Conservation (phyloP, 2,329 filamentous ascomycete species). For the Decorospora gaudefroyi region DNA sequence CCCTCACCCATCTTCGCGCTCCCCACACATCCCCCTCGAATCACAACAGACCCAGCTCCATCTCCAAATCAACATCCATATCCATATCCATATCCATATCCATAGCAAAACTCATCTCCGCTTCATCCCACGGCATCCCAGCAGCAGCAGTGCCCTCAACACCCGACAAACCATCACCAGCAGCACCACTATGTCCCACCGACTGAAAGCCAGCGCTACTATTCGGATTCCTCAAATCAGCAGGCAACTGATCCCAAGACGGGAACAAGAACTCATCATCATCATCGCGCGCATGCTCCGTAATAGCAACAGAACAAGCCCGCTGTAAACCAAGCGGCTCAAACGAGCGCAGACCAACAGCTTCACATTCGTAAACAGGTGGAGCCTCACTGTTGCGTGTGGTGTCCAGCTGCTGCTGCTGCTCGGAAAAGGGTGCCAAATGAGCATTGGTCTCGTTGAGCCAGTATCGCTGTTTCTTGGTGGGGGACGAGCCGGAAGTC, state of each 20-base stretch:
- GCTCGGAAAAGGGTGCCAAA: conserved; percentile 10
- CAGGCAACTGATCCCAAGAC: conserved; percentile 36
- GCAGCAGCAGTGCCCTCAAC: conserved; percentile 6
- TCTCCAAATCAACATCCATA: conserved; percentile 33
- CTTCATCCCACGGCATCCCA: conserved; percentile 38
- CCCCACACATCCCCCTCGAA: no score
- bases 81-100: conserved; percentile 41
- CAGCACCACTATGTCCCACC: conserved; percentile 21
- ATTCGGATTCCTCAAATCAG: conserved; percentile 30
- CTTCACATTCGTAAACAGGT: conserved; percentile 8
- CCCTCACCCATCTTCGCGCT: no score
- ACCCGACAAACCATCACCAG: conserved; percentile 13
- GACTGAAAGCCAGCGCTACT: conserved; percentile 27
- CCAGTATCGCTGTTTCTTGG: conserved; percentile 19
- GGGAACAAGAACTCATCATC: conserved; percentile 30
- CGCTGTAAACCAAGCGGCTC: conserved; percentile 12
- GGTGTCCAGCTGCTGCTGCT: no score
- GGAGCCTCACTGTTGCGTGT: not conserved
- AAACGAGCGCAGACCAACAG: conserved; percentile 10
- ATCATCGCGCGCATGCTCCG: conserved; percentile 2
- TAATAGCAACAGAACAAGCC: conserved; percentile 2
- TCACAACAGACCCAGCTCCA: conserved; percentile 23
- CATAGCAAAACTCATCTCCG: conserved; percentile 39
- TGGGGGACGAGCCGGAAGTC: conserved; percentile 7
- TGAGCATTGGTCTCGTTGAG: conserved; percentile 8